Evolutionary conservation across 2,329 filamentous ascomycete genomes (phyloP).

Genomic region (Rugonectria rugulosa): DNA sequence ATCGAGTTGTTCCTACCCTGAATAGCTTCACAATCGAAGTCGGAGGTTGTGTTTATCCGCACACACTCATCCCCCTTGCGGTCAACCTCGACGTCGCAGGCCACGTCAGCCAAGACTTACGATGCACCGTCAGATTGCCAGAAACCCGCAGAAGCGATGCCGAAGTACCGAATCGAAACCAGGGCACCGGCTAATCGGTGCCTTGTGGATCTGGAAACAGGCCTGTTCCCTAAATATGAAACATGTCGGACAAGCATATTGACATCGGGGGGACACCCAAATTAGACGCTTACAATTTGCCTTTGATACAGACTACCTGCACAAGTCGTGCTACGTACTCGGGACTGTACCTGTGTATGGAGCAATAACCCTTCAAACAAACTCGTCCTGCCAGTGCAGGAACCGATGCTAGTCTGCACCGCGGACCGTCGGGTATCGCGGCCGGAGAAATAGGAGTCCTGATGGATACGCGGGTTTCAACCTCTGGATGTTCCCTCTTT

Average conservation of each 20-base stretch:
- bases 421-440: slow-evolving; percentile 9
- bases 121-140: not conserved
- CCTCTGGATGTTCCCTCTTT: not conserved
- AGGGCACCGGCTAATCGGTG: slow-evolving; percentile 2
- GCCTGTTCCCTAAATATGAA: slow-evolving; percentile 8
- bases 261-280: not conserved
- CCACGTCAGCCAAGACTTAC: slow-evolving; percentile 12
- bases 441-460: slow-evolving; percentile 16
- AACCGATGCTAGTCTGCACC: no score
- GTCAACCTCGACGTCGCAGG: not conserved
- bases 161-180: slow-evolving; percentile 1
- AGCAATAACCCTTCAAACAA: no score
- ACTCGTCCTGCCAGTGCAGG: no score
- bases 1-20: no score
- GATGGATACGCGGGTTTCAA: not conserved
- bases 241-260: not conserved
- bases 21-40: no score
- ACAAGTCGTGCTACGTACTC: no score
- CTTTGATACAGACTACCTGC: no score
- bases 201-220: slow-evolving; percentile 5
- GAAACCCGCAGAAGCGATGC: slow-evolving; percentile 1
- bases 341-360: no score
- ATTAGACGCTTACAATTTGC: not conserved
- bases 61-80: not conserved
- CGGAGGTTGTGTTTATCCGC: not conserved